These are phyloP conservation scores for Albizia julibrissin DNA, from an alignment of 306 rosid genomes.

Conservation along the genomic window DNA sequence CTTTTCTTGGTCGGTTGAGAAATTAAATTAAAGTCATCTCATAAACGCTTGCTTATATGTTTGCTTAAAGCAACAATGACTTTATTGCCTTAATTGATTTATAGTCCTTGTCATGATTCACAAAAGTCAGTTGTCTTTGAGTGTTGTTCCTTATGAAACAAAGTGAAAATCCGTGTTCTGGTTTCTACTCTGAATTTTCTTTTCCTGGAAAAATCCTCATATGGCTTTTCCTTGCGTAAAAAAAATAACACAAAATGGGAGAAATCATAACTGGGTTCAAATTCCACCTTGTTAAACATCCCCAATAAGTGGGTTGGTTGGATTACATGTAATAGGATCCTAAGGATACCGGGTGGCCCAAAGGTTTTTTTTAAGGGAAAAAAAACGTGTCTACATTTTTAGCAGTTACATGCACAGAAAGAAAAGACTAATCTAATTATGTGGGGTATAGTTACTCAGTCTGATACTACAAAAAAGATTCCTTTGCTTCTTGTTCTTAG, in stretches of 20 bases:
- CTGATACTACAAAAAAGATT: not conserved
- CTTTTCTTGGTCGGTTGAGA: not conserved
- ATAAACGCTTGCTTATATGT: not conserved
- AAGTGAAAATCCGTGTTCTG: not conserved
- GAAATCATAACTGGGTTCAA: no score
- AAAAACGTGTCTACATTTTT: not conserved
- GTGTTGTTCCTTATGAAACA: not conserved
- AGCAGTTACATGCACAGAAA: not conserved
- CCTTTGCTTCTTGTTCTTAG: not conserved
- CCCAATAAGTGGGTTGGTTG: no score
- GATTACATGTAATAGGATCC: no score
- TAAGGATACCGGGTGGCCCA: no score
- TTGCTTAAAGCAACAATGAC: not conserved
- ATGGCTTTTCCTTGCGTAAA: not conserved
- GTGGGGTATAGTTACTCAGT: not conserved
- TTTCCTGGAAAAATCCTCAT: not conserved
- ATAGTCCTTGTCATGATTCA: not conserved
- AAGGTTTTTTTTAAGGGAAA: no score
- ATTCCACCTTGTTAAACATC: no score
- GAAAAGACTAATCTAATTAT: not conserved
- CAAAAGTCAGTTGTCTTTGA: not conserved
- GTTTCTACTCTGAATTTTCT: not conserved
- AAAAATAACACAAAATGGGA: not conserved
- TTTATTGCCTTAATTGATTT: not conserved
- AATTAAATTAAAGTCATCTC: not conserved